Base-by-base conservation (phyloP, 192 early-diverging fungal species). In the Chytriomyces sp. region DNA sequence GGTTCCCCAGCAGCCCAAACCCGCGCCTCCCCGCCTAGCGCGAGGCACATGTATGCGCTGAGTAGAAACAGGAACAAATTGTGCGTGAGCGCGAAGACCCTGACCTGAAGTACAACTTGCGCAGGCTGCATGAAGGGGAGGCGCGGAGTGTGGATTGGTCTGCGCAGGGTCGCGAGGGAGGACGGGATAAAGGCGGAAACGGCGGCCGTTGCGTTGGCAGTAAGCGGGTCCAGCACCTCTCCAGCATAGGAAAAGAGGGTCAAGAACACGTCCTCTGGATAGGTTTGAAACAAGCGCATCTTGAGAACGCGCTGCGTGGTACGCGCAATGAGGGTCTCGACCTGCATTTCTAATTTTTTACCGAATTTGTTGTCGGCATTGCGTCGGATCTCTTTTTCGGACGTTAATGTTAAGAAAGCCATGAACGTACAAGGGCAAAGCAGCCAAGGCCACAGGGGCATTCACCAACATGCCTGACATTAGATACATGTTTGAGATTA, bases 51-150 rank as follows among this genome's bases (percentile, higher is more conserved):
- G 80, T 88, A 88, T 0, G 76, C 73, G 68, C 83, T 85, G 61
- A 88, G 75, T 10, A 78, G 59, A 8, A 83, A 76, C 64, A 88
- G 61, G 37, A 68, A 70, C 28, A 82, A 72, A 81, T 88, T 88
- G 75, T 88, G 86, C 28, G 81, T 26, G 39, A 84, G 55, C 28
- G 76, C 82, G 38, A 88, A 75, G 5, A 60, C 56, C 75, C 80
- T 88, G 58, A 80, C 78, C 69, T 84, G 68, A 17, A 88, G 76
- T 34, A 81, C 12, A 8, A 88, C 86, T 62, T 88, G 86, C 71
- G 85, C 81, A 17, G 80, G 84, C 71, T 88, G 80, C 86, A 88
- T 88, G 53, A 88, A 61, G 14, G 86, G 86, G 49, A 88, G 73
- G 19, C 22, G 36, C 12, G 31, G 33, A 34, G 73, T 39, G 57